Conservation (phyloP, 129 eudicot genomes). For the Flaveria robusta region DNA sequence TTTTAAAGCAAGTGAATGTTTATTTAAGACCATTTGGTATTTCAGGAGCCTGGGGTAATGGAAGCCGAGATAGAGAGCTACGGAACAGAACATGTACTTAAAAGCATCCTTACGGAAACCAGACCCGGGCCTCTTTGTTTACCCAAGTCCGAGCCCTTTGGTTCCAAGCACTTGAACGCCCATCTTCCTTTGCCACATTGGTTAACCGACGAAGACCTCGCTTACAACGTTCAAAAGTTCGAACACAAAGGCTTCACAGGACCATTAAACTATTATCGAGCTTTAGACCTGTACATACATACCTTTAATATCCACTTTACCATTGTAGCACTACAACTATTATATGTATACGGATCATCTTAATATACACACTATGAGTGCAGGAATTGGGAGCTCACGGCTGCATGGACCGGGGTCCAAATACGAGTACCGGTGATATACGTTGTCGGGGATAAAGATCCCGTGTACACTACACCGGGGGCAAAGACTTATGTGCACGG, state of each 20-base stretch:
- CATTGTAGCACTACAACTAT: background rate
- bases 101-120: constrained; percentile 50
- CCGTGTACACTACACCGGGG: constrained; percentile 63
- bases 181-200: constrained; percentile 51
- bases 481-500: constrained; percentile 61
- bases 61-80: constrained; percentile 63
- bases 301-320: background rate
- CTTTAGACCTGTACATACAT: constrained; percentile 51
- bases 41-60: constrained; percentile 67
- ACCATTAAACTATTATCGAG: constrained; percentile 69
- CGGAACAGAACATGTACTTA: constrained; percentile 60
- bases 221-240: constrained; percentile 48
- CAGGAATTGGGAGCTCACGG: constrained; percentile 76
- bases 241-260: constrained; percentile 67
- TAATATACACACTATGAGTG: background rate
- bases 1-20: too few relatives aligned
- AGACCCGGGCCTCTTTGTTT: constrained; percentile 54
- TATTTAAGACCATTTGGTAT: background rate
- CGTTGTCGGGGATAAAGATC: constrained; percentile 63
- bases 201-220: constrained; percentile 61
- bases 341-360: background rate
- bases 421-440: constrained; percentile 55
- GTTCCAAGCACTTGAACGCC: constrained; percentile 16
- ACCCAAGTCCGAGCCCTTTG: constrained; percentile 66
- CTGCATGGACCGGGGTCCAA: constrained; percentile 65